Percentiles rank a stretch among this genome's conserved stretches.
phyloP scores from a whole-genome alignment of 441 rosid species.

The Oxalis stricta region DNA sequence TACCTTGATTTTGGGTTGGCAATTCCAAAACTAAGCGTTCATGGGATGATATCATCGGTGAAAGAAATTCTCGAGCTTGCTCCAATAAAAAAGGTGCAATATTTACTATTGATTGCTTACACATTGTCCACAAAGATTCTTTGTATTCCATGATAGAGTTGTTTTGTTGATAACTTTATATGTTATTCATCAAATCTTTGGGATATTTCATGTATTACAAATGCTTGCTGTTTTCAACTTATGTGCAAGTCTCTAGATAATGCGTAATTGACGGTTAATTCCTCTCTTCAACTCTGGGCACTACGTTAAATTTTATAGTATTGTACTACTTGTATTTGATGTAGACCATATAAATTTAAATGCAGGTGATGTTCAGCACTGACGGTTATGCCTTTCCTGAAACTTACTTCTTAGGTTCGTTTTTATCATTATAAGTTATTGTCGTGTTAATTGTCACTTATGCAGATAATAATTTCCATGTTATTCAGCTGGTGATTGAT shows the following conservation, averaged over 20 bases:
- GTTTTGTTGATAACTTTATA: constrained; percentile 1
- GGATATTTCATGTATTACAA: no score
- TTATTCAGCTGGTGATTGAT: not conserved
- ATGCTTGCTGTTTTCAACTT: no score
- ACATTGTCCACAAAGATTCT: not conserved
- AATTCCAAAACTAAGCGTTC: constrained; percentile 76
- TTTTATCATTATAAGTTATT: constrained; percentile 7
- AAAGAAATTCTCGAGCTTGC: constrained; percentile 92
- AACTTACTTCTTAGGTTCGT: constrained; percentile 74
- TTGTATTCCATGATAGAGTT: not conserved
- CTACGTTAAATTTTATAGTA: constrained; percentile 5
- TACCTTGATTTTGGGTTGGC: constrained; percentile 96
- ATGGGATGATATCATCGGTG: constrained; percentile 80
- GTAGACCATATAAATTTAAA: constrained; percentile 12
- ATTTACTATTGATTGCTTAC: not conserved
- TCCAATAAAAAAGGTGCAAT: constrained; percentile 62
- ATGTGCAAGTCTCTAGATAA: not conserved
- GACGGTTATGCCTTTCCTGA: constrained; percentile 94
- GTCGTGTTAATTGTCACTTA: not conserved
- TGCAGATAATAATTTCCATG: not conserved
- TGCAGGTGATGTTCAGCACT: constrained; percentile 97
- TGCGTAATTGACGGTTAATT: not conserved
- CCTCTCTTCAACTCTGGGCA: not conserved
- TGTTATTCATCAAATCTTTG: no score
- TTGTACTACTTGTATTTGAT: constrained; percentile 6